These are phyloP conservation scores for Daphne laureola DNA, from an alignment of 441 rosid species.

Conservation along the genomic window DNA sequence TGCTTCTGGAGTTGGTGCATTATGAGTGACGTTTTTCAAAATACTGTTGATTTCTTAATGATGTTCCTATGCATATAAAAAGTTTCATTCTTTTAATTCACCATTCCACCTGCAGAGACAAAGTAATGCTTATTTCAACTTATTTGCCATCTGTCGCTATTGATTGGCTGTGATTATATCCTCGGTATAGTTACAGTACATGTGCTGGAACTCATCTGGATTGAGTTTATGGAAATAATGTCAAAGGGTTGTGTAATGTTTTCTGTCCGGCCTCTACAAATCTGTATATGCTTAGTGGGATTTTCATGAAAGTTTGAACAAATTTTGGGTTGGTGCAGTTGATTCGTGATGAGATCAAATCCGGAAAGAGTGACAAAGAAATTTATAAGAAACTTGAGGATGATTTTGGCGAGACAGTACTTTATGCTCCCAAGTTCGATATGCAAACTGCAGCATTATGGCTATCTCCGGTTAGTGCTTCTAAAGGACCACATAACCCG, in stretches of 20 bases:
- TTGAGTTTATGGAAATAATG: neutral
- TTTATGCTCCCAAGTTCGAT: conserved; percentile 89
- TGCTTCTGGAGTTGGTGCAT: no score
- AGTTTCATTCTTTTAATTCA: no score
- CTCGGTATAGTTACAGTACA: no score
- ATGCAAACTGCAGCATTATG: conserved; percentile 86
- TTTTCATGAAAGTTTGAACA: neutral
- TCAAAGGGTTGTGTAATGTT: neutral
- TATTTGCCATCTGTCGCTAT: no score
- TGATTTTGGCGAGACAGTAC: conserved; percentile 90
- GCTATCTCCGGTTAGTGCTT: conserved; percentile 78
- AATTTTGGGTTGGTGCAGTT: conserved; percentile 38
- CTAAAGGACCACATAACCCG: neutral
- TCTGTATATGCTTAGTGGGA: neutral
- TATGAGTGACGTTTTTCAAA: no score
- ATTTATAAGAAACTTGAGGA: conserved; percentile 83
- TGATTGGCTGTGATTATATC: no score
- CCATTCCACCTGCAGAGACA: no score
- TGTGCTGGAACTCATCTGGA: no score
- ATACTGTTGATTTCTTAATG: no score
- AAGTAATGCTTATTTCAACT: no score
- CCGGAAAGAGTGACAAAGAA: conserved; percentile 88
- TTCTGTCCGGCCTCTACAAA: neutral
- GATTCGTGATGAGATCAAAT: conserved; percentile 74
- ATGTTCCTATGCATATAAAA: no score